Evolutionary conservation across 345 rosid species (phyloP), one percentile per base, ranked within the genome.

Genomic region (Eucalyptus globulus): DNA sequence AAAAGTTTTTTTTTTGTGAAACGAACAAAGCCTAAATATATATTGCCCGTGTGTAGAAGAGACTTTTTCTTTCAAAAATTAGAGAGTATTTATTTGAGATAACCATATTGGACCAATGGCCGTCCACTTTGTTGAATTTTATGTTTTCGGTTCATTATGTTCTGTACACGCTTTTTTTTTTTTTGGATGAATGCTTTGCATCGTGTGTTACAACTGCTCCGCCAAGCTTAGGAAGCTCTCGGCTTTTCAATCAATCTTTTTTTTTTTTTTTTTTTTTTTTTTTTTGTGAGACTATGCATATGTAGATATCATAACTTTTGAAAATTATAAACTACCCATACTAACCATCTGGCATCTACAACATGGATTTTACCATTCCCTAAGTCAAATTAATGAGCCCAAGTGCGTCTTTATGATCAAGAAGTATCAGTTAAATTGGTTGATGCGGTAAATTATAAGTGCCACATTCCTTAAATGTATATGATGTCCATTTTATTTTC

Each of bases 231-330:
- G 11, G 40, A 31, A 67, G 80, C 80, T 67, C 40, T 67, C 22
- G 11, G 19, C 17, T 31, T 67, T 67, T 67, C 10, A 37, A 9
- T 67, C 43, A 8, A 4, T 31, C 4, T 31, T 31, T 67, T 53
- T 19, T 0, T n/a, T 12, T 4, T 14, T 14, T 0, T 31, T 31
- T 67, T 53, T 19, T 0, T n/a, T 12, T 4, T 14, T 14, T 0
- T 60, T 67, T 67, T 67, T 31, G 43, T 6, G 21, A 67, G 76
- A n/a, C 37, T 14, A 3, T 29, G 37, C 72, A 53, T 53, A 65
- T 4, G 9, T 62, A 27, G 69, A 27, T n/a, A 65, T 65, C 40
- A 65, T 16, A 31, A 65, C 40, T 65, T n/a, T n/a, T 65, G 6
- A n/a, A 65, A 65, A n/a, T 65, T 65, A 7, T n/a, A 65, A 65